A percentile compares a stretch with the other conserved stretches of the same genome.
These are phyloP conservation scores for Fusarium napiforme DNA, from an alignment of 2,329 filamentous ascomycete genomes.

Conservation along the genomic window DNA sequence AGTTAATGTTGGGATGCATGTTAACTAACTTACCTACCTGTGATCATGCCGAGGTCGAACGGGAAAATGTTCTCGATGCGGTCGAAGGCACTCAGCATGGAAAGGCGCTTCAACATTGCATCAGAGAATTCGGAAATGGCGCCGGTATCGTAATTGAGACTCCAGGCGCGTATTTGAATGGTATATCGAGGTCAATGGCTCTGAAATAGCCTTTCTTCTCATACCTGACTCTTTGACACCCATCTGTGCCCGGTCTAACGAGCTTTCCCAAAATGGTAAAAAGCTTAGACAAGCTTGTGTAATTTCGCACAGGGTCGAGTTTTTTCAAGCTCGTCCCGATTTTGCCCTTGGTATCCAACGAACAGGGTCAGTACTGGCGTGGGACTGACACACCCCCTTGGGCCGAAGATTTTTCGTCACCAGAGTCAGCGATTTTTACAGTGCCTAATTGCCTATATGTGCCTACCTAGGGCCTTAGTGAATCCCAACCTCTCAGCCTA, in stretches of 20 bases:
- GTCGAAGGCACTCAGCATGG: conserved; percentile 8
- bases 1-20: not conserved
- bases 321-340: conserved; percentile 32
- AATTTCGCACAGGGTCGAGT: conserved; percentile 37
- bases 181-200: conserved; percentile 25
- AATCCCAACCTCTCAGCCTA: conserved; percentile 38
- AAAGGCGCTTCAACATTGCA: not conserved
- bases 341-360: conserved; percentile 29
- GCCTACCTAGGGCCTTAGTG: not conserved
- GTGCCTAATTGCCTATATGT: not conserved
- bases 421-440: not conserved
- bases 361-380: not conserved
- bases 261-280: conserved; percentile 41
- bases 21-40: not conserved
- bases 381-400: conserved; percentile 25
- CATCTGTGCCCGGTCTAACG: conserved; percentile 15
- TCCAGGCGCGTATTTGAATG: not conserved
- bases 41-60: conserved; percentile 19
- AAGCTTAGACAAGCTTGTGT: conserved; percentile 38
- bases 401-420: conserved; percentile 44
- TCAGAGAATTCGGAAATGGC: not conserved
- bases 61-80: not conserved
- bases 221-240: not conserved
- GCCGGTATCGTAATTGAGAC: not conserved
- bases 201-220: not conserved